A percentile compares a stretch with the other conserved stretches of the same genome.
Conservation (phyloP, 371 early-diverging fungal genomes). For the Mucor sp. region DNA sequence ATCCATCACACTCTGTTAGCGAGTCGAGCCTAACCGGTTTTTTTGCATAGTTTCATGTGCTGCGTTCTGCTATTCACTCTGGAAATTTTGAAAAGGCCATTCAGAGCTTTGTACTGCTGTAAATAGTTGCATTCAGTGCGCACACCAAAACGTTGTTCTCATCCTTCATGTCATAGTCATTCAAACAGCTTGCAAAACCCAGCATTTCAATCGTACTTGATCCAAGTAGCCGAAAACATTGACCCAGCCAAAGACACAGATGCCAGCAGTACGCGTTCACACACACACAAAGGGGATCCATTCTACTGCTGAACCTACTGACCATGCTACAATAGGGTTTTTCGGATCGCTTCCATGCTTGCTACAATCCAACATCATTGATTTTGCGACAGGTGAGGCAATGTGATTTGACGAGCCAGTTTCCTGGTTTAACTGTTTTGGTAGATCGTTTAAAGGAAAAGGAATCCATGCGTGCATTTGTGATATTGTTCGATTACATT, state of each 20-base stretch:
- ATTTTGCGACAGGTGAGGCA: slow-evolving; percentile 36
- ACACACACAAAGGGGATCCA: too few species aligned
- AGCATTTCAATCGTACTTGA: slow-evolving; percentile 35
- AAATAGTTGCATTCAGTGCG: not conserved
- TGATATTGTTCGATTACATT: slow-evolving; percentile 43
- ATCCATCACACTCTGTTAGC: not conserved
- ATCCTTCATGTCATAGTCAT: slow-evolving; percentile 24
- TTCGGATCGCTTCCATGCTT: slow-evolving; percentile 45
- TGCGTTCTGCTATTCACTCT: slow-evolving; percentile 6
- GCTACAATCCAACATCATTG: slow-evolving; percentile 47
- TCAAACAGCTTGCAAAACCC: slow-evolving; percentile 37
- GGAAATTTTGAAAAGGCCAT: slow-evolving; percentile 28
- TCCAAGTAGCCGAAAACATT: slow-evolving; percentile 40
- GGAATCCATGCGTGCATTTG: slow-evolving; percentile 38
- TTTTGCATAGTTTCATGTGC: slow-evolving; percentile 4
- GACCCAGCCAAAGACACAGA: slow-evolving; percentile 44
- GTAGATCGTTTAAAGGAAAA: slow-evolving; percentile 37
- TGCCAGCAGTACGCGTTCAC: slow-evolving; percentile 31
- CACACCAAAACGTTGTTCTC: not conserved
- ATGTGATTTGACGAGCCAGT: not conserved
- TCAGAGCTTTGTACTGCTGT: slow-evolving; percentile 29
- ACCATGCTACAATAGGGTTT: slow-evolving; percentile 27
- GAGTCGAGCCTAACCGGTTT: not conserved
- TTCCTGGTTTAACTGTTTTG: not conserved
- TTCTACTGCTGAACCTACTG: too few species aligned